Base-by-base conservation (phyloP, 495 filamentous ascomycete genomes). In the Aspergillus bertholletiae region DNA sequence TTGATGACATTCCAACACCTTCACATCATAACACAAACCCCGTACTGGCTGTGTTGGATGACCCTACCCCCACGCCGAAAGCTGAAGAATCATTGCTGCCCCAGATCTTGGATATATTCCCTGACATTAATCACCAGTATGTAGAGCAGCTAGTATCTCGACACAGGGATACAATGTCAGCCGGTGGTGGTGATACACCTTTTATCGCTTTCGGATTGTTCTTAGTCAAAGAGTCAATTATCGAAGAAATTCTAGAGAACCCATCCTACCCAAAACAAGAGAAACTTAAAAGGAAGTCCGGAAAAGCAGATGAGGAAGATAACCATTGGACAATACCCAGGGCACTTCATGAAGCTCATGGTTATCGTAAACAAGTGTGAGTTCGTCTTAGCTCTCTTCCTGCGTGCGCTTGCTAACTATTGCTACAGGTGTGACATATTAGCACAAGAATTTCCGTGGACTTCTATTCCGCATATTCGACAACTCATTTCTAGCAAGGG, bases 231-330 rank as follows among this genome's bases (percentile, higher is more conserved):
- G 51, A 57, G 41, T 12, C 45, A 9, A 59, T 82, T 5, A 72
- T 78, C 22, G 69, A 70, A 22, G 63, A 75, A 45, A 74, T 84
- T 49, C 60, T 80, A 2, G 68, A 72, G 7, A 59, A 70, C 11
- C 46, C 53, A 1, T 57, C 57, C 9, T 83, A 81, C 61, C 80
- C 80, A n/a, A 80, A 74, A 26, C 77, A 78, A 52, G 66, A 72
- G 27, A 66, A 67, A 26, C 57, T 65, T n/a, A 77, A 78, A 53
- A 60, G 71, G 41, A 77, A 75, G 46, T 63, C 70, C 53, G 66
- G 61, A 47, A 68, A 63, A 40, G 64, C 74, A 46, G 67, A 73
- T 34, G 69, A 69, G 34, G 62, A 58, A 40, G 63, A 64, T 23
- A 57, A 60, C 46, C 67, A 64, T 58, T 75, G 74, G 70, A 66